Evolutionary conservation across 768 basidiomycete species (phyloP), one percentile per base, ranked within the genome.

Genomic region (Xerocomellus amylosporus): DNA sequence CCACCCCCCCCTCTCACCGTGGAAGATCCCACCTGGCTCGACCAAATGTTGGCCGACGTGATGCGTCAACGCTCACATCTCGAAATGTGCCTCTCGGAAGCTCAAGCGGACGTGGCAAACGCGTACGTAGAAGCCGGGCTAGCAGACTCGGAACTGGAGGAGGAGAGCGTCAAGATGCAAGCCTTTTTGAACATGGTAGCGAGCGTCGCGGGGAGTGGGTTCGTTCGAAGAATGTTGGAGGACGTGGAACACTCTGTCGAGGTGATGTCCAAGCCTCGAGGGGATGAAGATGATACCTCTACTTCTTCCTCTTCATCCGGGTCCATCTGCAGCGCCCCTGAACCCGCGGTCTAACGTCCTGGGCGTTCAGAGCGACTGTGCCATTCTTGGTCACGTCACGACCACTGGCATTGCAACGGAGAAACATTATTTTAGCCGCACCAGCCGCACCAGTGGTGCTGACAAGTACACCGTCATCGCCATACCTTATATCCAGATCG

Each of bases 11-110:
- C 69, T 8, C 61, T 72, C 50, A 31, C 46, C 20, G 42, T 49
- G 20, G n/a, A 58, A n/a, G 69, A 72, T 39, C 61, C 69, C 8
- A 54, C 42, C 8, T 71, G 69, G 69, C 60, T 67, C 28, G 12
- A 58, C 39, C 46, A 54, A 45, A 71, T 71, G 69, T 17, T 65
- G 22, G 54, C 39, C 0, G 67, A 71, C 26, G 46, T 69, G 50
- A 38, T 55, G 37, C 69, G 69, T 20, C 59, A 71, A 34, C 69
- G 67, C 19, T 37, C 48, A 7, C 55, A 64, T 33, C 57, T 71
- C 31, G 54, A 63, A 20, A 30, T 0, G 8, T 47, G 55, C 20
- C 61, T 69, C 39, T 54, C 54, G 10, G 53, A 51, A 20, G 50
- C 56, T 33, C 61, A 52, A 2, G 38, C 54, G 0, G 67, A 72